These are phyloP conservation scores for Exidia glandulosa DNA, from an alignment of 768 basidiomycete genomes.

Conservation along the genomic window DNA sequence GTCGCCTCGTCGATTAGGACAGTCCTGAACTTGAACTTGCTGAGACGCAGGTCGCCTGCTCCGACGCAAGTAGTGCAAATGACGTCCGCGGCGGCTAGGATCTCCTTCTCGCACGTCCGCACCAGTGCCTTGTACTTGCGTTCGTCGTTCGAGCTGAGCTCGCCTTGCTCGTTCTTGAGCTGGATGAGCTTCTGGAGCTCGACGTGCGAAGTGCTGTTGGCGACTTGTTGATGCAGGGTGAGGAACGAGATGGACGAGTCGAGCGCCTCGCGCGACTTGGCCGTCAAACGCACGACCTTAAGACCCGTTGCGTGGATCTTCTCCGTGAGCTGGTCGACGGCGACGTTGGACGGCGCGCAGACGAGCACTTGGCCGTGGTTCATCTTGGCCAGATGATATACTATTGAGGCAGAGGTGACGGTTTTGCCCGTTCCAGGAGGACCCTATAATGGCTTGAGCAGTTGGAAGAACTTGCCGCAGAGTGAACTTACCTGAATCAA, in stretches of 20 bases:
- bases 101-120: constrained; percentile 94
- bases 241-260: constrained; percentile 93
- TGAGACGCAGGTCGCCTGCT: constrained; percentile 89
- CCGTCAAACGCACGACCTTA: constrained; percentile 94
- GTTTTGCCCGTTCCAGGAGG: constrained; percentile 99
- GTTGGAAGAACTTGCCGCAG: neutral
- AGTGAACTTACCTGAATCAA: constrained; percentile 65
- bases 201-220: constrained; percentile 90
- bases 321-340: constrained; percentile 97
- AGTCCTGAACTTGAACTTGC: constrained; percentile 96
- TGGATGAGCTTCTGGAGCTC: constrained; percentile 98
- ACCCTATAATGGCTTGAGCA: constrained; percentile 29
- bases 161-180: constrained; percentile 95
- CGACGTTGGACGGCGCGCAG: constrained; percentile 97
- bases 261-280: constrained; percentile 95
- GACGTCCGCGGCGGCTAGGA: constrained; percentile 87
- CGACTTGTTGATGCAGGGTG: constrained; percentile 94
- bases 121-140: constrained; percentile 96
- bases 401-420: constrained; percentile 96
- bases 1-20: constrained; percentile 98
- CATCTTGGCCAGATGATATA: constrained; percentile 98
- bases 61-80: constrained; percentile 99
- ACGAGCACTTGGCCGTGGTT: constrained; percentile 98
- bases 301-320: constrained; percentile 99
- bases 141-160: constrained; percentile 92